Base-by-base conservation (phyloP, 768 basidiomycete species). In the Suillus bovinus region DNA sequence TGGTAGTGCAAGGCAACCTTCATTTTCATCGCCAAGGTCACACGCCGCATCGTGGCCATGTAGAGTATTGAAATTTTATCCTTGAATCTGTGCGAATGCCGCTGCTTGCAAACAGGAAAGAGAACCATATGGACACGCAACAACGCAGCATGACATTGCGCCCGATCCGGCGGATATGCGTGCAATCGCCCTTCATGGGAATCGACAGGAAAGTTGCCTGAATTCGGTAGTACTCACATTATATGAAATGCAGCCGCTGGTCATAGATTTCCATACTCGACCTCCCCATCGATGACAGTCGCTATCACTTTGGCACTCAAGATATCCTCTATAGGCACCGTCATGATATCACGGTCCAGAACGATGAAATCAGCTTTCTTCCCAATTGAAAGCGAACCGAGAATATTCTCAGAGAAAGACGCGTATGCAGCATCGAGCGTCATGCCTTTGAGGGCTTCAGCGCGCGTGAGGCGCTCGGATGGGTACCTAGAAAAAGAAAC, bases 301-400 rank as follows among this genome's bases (percentile, higher is more conserved):
- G 89, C 86, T 42, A 76, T 72, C 7, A 93, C 93, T 62, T 80
- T 86, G 0, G 91, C 81, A 31, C 74, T 70, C 66, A 93, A 71
- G 58, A 96, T 88, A 56, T 93, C 87, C 4, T 75, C 70, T 8
- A 76, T 68, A 0, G 85, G 82, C 0, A 90, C 78, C 3, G 73
- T 81, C 87, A 96, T 87, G 63, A 96, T 88, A 73, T 97, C 86
- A 29, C 82, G 83, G 68, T 94, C 86, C 58, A 96, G 80, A 3
- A 97, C 77, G 44, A 95, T 91, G 66, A 91, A 94, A 73, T 98
- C 96, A 3, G 94, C 95, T 65, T 86, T 85, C 73, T 94, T 94
- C 4, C 94, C 94, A 0, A 82, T 76, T 1, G 76, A 77, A 39
- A 99, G 81, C 0, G 89, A 91, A 1, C 96, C 96, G 1, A 88